Evolutionary conservation across 176 grass and related monocot genomes (phyloP).

Genomic region (Poa annua): DNA sequence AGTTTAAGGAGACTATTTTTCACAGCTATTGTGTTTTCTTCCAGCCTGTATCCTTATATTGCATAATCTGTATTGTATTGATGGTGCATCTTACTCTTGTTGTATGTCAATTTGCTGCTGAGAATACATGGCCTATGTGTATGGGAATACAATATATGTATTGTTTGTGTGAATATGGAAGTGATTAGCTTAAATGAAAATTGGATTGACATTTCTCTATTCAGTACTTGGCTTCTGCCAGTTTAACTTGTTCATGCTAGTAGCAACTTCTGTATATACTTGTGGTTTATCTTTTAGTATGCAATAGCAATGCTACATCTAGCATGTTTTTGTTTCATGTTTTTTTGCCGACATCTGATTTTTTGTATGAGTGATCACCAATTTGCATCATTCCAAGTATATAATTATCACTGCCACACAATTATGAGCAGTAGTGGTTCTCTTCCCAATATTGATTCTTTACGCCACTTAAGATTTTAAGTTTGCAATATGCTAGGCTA

Average conservation of each 20-base stretch:
- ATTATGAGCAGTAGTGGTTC: not conserved
- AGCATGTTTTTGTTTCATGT: not conserved
- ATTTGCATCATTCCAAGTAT: not conserved
- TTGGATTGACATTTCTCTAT: conserved; percentile 13
- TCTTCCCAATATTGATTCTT: conserved; percentile 1
- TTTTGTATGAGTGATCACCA: not conserved
- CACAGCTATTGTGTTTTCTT: not conserved
- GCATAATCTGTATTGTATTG: not conserved
- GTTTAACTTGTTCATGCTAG: not conserved
- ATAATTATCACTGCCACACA: not conserved
- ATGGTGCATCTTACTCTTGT: not conserved
- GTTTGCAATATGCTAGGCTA: conserved; percentile 60
- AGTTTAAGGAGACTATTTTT: not conserved
- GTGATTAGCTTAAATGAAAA: not conserved
- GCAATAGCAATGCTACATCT: not conserved
- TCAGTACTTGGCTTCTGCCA: not conserved
- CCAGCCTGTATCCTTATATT: not conserved
- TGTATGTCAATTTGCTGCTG: not conserved
- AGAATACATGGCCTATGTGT: not conserved
- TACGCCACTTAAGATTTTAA: not conserved
- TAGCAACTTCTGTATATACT: not conserved
- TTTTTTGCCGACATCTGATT: not conserved
- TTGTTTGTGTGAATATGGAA: conserved; percentile 19
- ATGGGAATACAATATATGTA: not conserved
- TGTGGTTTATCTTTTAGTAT: conserved; percentile 12